These are phyloP conservation scores for Hortaea werneckii DNA, from an alignment of 2,329 filamentous ascomycete species.

Conservation along the genomic window DNA sequence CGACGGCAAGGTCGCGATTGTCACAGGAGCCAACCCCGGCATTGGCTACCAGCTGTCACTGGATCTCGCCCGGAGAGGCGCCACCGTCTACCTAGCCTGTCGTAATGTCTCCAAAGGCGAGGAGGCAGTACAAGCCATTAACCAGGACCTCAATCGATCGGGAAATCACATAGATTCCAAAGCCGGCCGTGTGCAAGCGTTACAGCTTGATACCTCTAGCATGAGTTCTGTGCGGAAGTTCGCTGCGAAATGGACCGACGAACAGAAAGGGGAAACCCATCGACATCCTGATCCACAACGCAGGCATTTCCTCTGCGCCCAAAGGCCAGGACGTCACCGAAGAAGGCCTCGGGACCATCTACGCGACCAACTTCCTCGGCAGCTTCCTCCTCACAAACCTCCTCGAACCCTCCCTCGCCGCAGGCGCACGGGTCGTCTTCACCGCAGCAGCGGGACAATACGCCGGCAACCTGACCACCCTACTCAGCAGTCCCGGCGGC, in stretches of 20 bases:
- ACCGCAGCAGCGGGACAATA: slow-evolving; percentile 11
- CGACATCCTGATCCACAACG: slow-evolving; percentile 29
- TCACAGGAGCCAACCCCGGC: slow-evolving; percentile 13
- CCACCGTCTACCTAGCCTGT: slow-evolving; percentile 6
- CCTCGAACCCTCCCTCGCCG: slow-evolving; percentile 9
- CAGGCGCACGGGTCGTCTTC: slow-evolving; percentile 10
- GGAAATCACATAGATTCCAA: background rate
- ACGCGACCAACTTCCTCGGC: slow-evolving; percentile 15
- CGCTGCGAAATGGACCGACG: slow-evolving; percentile 15
- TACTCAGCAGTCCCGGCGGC: slow-evolving; percentile 1
- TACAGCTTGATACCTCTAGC: slow-evolving; percentile 8
- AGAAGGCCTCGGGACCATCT: slow-evolving; percentile 12
- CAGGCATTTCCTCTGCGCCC: slow-evolving; percentile 19
- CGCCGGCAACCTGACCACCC: background rate
- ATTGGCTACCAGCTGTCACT: slow-evolving; percentile 11
- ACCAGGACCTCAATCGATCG: background rate
- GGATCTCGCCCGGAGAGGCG: slow-evolving; percentile 4
- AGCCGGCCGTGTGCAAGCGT: slow-evolving; percentile 15
- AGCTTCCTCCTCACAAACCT: slow-evolving; percentile 14
- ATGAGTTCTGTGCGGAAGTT: slow-evolving; percentile 9
- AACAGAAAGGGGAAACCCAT: slow-evolving; percentile 8
- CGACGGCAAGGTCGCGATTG: slow-evolving; percentile 6
- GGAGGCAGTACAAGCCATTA: slow-evolving; percentile 1
- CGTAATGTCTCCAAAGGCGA: slow-evolving; percentile 3
- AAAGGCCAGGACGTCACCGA: slow-evolving; percentile 5